phyloP scores from a whole-genome alignment of 2,329 filamentous ascomycete species.

The Aspergillus uvarum region DNA sequence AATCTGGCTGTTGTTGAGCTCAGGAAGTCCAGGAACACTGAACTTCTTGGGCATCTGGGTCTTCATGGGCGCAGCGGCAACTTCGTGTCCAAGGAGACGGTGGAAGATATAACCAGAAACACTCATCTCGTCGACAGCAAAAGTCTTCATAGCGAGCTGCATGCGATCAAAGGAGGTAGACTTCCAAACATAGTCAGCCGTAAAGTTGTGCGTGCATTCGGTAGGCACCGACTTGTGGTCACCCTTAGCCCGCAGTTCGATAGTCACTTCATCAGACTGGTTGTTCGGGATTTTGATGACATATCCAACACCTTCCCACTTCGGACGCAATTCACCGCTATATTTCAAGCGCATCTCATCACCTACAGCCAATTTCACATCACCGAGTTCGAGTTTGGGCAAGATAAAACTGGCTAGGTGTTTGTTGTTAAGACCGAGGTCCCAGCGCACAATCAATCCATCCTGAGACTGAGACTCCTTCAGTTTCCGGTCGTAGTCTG shows the following conservation, averaged over 20 bases:
- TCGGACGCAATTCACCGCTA: constrained; percentile 83
- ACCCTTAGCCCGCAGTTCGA: constrained; percentile 89
- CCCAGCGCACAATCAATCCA: constrained; percentile 90
- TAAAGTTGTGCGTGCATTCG: constrained; percentile 96
- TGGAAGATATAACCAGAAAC: constrained; percentile 99
- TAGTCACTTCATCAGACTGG: constrained; percentile 93
- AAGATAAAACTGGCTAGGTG: constrained; percentile 93
- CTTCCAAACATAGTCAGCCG: constrained; percentile 99
- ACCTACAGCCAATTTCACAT: constrained; percentile 95
- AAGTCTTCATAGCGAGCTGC: constrained; percentile 99
- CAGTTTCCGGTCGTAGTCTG: constrained; percentile 97
- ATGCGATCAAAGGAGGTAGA: constrained; percentile 98
- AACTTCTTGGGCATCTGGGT: constrained; percentile 95
- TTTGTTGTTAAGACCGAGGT: constrained; percentile 94
- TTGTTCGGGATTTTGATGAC: constrained; percentile 99
- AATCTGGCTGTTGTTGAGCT: constrained; percentile 93
- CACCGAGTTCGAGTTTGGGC: constrained; percentile 93
- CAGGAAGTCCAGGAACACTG: constrained; percentile 87
- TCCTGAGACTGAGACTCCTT: constrained; percentile 98
- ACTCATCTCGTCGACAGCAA: constrained; percentile 95
- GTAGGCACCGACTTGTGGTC: constrained; percentile 96
- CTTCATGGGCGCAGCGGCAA: constrained; percentile 92
- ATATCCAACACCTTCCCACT: constrained; percentile 98
- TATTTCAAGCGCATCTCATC: constrained; percentile 98
- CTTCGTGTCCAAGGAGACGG: constrained; percentile 90